Evolutionary conservation across 192 early-diverging fungal species (phyloP).

Genomic region (Allomyces javanicus): DNA sequence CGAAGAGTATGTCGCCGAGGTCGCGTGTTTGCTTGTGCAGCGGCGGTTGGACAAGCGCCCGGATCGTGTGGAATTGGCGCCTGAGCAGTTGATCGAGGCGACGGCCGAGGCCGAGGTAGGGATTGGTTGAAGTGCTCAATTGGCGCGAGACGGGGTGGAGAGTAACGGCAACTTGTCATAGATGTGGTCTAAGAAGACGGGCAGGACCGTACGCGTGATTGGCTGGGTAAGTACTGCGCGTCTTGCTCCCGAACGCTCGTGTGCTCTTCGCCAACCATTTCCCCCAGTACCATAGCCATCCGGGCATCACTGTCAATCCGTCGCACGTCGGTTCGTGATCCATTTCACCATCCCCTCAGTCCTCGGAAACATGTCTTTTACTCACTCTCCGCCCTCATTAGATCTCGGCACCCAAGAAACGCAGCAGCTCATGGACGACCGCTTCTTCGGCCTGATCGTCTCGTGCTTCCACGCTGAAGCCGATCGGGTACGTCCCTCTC

Average conservation of each 20-base stretch:
- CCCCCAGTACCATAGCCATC: constrained; percentile 29
- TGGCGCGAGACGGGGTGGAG: neutral
- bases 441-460: constrained; percentile 28
- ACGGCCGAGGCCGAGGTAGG: constrained; percentile 23
- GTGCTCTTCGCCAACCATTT: neutral
- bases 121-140: neutral
- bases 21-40: constrained; percentile 20
- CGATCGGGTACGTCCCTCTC: too few species aligned
- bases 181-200: constrained; percentile 19
- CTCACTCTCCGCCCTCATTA: neutral
- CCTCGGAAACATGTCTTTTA: too few species aligned
- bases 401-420: constrained; percentile 24
- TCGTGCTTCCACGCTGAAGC: constrained; percentile 23
- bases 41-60: constrained; percentile 28
- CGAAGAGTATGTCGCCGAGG: constrained; percentile 13
- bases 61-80: constrained; percentile 29
- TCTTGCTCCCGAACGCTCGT: neutral
- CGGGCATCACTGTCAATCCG: constrained; percentile 29
- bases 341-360: neutral
- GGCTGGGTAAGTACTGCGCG: constrained; percentile 20
- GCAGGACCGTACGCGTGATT: constrained; percentile 18
- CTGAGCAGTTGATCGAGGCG: constrained; percentile 25
- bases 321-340: constrained; percentile 22
- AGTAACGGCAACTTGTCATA: neutral
- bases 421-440: constrained; percentile 24